Conservation (phyloP, 176 grass and related monocot genomes). For the Eragrostis nindensis region DNA sequence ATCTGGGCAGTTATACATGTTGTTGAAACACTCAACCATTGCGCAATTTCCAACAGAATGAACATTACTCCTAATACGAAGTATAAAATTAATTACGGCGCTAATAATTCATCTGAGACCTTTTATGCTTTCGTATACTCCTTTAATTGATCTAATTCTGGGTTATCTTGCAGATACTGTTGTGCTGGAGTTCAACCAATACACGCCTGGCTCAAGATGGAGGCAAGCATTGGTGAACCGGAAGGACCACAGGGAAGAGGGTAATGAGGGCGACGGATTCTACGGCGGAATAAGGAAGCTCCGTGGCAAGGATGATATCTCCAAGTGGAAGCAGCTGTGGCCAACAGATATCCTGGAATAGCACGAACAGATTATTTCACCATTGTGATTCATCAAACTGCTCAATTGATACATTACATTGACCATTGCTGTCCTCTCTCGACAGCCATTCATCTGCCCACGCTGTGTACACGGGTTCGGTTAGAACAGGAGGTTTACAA, state of each 20-base stretch:
- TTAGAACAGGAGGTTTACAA: constrained; percentile 42
- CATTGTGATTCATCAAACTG: constrained; percentile 16
- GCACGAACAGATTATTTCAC: background rate
- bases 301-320: constrained; percentile 66
- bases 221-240: constrained; percentile 64
- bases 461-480: constrained; percentile 35
- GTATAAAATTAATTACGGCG: background rate
- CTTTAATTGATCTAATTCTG: background rate
- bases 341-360: constrained; percentile 85
- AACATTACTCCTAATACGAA: background rate
- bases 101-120: background rate
- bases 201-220: constrained; percentile 90
- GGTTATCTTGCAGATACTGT: constrained; percentile 56
- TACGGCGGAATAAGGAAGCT: constrained; percentile 92
- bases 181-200: constrained; percentile 90
- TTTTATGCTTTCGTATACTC: background rate
- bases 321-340: constrained; percentile 83
- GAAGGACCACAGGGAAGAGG: constrained; percentile 81
- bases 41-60: background rate
- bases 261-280: constrained; percentile 84
- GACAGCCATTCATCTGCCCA: constrained; percentile 11
- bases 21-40: background rate
- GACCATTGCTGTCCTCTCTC: constrained; percentile 19
- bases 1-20: background rate
- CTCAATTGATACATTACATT: constrained; percentile 29